These are phyloP conservation scores for Sarcodon sp. DNA, from an alignment of 768 basidiomycete genomes.

Conservation along the genomic window DNA sequence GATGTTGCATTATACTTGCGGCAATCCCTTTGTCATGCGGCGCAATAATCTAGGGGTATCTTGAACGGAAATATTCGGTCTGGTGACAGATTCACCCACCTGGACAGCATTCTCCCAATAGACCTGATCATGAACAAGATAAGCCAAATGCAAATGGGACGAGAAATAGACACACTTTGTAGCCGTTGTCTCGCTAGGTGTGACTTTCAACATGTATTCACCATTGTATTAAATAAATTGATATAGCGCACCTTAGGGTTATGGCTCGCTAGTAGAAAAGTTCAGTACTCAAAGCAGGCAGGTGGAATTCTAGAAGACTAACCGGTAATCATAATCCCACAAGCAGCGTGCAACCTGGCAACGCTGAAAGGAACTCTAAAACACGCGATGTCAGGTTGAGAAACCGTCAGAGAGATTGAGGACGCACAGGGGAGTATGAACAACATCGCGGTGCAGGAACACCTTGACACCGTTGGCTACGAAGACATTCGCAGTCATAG, in stretches of 20 bases:
- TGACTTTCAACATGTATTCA: not conserved
- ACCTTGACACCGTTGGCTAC: conserved; percentile 50
- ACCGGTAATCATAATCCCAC: conserved; percentile 90
- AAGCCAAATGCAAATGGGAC: not conserved
- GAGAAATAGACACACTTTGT: conserved; percentile 39
- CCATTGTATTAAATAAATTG: conserved; percentile 1
- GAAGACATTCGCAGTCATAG: conserved; percentile 63
- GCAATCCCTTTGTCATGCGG: conserved; percentile 80
- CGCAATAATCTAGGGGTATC: conserved; percentile 49
- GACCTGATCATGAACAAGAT: conserved; percentile 31
- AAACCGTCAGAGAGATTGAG: not conserved
- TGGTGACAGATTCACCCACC: conserved; percentile 21
- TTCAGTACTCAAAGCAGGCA: not conserved
- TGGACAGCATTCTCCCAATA: conserved; percentile 88
- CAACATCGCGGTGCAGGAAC: conserved; percentile 54
- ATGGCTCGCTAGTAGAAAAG: conserved; percentile 47
- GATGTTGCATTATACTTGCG: conserved; percentile 43
- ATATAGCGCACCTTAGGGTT: conserved; percentile 62
- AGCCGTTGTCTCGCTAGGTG: conserved; percentile 74
- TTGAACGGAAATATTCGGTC: not conserved
- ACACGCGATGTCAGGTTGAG: not conserved
- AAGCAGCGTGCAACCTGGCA: conserved; percentile 51
- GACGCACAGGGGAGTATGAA: conserved; percentile 70
- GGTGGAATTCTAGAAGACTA: conserved; percentile 5
- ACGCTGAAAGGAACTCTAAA: conserved; percentile 75